Conservation (phyloP, 805 yeast species). For the Wickerhamomyces chambardii region DNA sequence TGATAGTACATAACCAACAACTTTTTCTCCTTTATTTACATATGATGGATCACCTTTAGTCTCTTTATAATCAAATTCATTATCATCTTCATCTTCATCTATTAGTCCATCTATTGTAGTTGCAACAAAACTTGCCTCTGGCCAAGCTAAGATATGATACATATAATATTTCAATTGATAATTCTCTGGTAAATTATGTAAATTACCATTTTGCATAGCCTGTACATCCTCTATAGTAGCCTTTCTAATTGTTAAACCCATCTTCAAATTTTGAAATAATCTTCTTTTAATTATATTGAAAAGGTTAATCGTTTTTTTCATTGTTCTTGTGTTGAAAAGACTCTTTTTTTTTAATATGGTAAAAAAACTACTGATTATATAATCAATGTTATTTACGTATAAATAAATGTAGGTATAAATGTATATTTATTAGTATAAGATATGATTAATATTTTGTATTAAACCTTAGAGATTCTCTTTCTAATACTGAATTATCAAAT, state of each 20-base stretch:
- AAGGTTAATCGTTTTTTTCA: no score
- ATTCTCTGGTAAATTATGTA: conserved; percentile 90
- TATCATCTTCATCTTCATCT: conserved; percentile 13
- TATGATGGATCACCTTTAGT: conserved; percentile 56
- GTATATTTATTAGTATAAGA: no score
- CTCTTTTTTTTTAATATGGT: no score
- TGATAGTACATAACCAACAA: conserved; percentile 94
- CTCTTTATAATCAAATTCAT: conserved; percentile 13
- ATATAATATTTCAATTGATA: conserved; percentile 87
- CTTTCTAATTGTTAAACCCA: conserved; percentile 83
- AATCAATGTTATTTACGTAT: no score
- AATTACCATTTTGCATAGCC: conserved; percentile 93
- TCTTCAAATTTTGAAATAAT: no score
- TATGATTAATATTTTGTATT: no score
- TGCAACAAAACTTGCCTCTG: conserved; percentile 95
- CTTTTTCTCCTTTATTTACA: conserved; percentile 58
- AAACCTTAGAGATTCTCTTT: conserved; percentile 42
- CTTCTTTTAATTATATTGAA: no score
- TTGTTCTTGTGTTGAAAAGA: no score
- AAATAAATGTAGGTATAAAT: no score
- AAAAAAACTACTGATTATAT: no score
- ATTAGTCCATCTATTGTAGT: conserved; percentile 49
- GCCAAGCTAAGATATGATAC: conserved; percentile 95
- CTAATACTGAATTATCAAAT: conserved; percentile 49
- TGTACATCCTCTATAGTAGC: conserved; percentile 84